Base-by-base conservation (phyloP, 257 asterid species). In the Buddleja alternifolia region DNA sequence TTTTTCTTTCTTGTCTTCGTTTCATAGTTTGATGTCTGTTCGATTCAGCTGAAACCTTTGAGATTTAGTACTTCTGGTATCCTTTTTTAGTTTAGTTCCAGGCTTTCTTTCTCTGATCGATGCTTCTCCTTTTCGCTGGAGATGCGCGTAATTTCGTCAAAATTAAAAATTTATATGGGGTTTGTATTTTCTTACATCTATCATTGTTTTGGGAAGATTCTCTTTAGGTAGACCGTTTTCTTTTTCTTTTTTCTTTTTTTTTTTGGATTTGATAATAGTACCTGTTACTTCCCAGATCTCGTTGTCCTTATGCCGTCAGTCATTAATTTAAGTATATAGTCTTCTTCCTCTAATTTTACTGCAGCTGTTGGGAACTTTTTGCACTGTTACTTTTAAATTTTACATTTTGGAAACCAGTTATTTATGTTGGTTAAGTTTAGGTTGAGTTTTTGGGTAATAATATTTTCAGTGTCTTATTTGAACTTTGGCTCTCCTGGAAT, bases 251-350 rank as follows among this genome's bases (percentile, higher is more conserved):
- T 10, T 24, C 3, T 70, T 53, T 7, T 10, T 37, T 50, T 69
- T 21, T 54, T 55, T 57, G 50, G 41, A 55, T 64, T 78, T 5
- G 56, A 17, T 48, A 32, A 42, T 47, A 6, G 51, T 29, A n/a
- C 57, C 75, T 23, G 48, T 42, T 67, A 6, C 58, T 47, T 60
- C 21, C 53, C 76, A 72, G 78, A 79, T 79, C 84, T 55, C 60
- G 69, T 45, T 51, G n/a, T 63, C n/a, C 60, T 41, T 8, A 15
- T 48, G 67, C 25, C 25, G 24, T 58, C 15, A 1, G 2, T 14
- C 37, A 2, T 6, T 60, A 4, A 9, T 10, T 44, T 3, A n/a
- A 11, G 32, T 21, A 7, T 29, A 8, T 54, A 1, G 6, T 1
- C 15, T 36, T 12, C 44, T 16, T 7, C 21, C 40, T 23, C 0